Conservation (phyloP, 2,329 filamentous ascomycete genomes). For the Fusarium nurragi region DNA sequence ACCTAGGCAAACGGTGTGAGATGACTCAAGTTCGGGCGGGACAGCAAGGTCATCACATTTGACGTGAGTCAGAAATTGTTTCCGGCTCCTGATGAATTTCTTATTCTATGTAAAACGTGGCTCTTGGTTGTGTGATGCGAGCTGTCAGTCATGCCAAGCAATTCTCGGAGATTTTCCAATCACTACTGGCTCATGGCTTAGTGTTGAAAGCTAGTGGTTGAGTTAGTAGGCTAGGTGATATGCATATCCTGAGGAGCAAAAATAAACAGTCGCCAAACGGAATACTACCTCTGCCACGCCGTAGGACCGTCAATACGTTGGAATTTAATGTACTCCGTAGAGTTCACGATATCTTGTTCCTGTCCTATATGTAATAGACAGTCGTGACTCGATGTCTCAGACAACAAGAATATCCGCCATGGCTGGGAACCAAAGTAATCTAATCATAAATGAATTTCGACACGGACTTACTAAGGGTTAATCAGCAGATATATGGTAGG, state of each 20-base stretch:
- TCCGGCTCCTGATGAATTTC: neutral
- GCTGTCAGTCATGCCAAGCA: conserved; percentile 29
- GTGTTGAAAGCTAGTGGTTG: neutral
- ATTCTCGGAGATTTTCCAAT: conserved; percentile 24
- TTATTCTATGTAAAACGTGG: neutral
- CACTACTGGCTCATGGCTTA: neutral
- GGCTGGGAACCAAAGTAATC: neutral
- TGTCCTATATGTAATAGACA: neutral
- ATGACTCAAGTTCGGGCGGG: conserved; percentile 2
- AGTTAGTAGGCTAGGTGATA: neutral
- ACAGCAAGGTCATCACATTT: neutral
- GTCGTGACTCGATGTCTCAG: neutral
- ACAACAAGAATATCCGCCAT: neutral
- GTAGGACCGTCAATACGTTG: neutral
- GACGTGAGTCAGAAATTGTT: neutral
- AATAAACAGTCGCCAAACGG: neutral
- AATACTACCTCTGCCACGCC: neutral
- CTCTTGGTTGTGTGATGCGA: conserved; percentile 14
- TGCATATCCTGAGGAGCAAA: no score
- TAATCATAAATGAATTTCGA: no score
- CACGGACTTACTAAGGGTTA: neutral
- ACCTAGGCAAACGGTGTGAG: no score
- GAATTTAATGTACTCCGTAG: neutral
- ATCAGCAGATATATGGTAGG: neutral
- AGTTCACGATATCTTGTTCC: neutral